Evolutionary conservation across 192 early-diverging fungal genomes (phyloP), one percentile per base, ranked within the genome.

Genomic region (Coemansia sp.): DNA sequence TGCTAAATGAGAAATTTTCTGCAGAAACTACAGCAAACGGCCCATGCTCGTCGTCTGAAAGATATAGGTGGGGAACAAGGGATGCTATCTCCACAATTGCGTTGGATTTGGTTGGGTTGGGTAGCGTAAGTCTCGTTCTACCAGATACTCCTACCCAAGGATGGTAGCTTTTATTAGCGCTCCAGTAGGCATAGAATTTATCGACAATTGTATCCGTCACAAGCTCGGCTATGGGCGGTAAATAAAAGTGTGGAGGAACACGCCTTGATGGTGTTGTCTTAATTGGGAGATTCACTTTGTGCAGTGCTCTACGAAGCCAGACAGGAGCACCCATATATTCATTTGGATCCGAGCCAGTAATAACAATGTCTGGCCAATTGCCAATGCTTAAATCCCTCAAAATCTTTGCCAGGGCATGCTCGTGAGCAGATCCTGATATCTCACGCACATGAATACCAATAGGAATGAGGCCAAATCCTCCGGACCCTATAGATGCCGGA

Each of bases 131-230:
- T 0, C 38, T 45, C 6, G 69, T 59, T 32, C 64, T 72, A 38
- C 68, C 77, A 12, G 72, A 74, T 1, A 79, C 16, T 23, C 68
- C 69, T 10, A 58, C 53, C 65, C 77, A 74, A 5, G 77, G 77
- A 16, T 68, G 67, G 54, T 67, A 79, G 61, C 72, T 73, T 47
- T 71, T 65, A 45, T 66, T 23, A 9, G 77, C 68, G 49, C 71
- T 74, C 77, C 77, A 79, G 63, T 68, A 71, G 12, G 69, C 77
- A 42, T 74, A 79, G 12, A 79, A n/a, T 38, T 63, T 63, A 40
- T 71, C 67, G 11, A 72, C 62, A n/a, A 62, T 52, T n/a, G 74
- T 39, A 16, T 63, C 66, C 37, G 63, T 63, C 26, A 79, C 49
- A 56, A 71, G 23, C 16, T 39, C 69, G 13, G 47, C 60, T 26